Evolutionary conservation across 2,329 filamentous ascomycete species (phyloP).

Genomic region (Fusarium solani-melongenae): DNA sequence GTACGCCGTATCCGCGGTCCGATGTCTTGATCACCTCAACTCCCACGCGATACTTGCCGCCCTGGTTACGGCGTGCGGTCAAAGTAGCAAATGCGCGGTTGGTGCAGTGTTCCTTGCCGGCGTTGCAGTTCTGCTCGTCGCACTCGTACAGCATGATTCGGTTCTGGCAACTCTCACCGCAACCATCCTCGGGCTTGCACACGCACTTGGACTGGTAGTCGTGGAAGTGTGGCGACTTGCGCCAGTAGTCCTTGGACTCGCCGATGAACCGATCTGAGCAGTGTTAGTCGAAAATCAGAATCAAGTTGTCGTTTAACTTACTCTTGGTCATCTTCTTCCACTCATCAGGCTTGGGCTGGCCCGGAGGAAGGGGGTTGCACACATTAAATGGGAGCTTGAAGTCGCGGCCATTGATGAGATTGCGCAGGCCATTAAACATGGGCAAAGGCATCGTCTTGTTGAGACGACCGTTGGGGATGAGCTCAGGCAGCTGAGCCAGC

Average conservation of each 20-base stretch:
- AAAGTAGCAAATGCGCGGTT: slow-evolving; percentile 91
- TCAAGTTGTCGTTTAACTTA: slow-evolving; percentile 54
- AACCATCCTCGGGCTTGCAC: slow-evolving; percentile 81
- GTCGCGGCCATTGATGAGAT: slow-evolving; percentile 78
- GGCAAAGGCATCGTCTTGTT: slow-evolving; percentile 77
- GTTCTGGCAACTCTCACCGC: slow-evolving; percentile 92
- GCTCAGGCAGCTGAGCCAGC: slow-evolving; percentile 59
- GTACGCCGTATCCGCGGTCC: slow-evolving; percentile 90
- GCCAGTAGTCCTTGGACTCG: slow-evolving; percentile 83
- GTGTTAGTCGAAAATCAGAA: slow-evolving; percentile 40
- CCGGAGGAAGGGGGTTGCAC: slow-evolving; percentile 86
- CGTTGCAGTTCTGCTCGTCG: slow-evolving; percentile 86
- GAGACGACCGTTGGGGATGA: slow-evolving; percentile 57
- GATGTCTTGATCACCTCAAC: slow-evolving; percentile 94
- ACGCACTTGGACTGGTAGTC: slow-evolving; percentile 82
- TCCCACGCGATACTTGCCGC: slow-evolving; percentile 89
- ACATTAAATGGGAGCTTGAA: slow-evolving; percentile 92
- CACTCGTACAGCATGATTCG: slow-evolving; percentile 98
- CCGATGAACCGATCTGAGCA: slow-evolving; percentile 86
- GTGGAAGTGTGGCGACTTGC: slow-evolving; percentile 79
- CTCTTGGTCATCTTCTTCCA: slow-evolving; percentile 94
- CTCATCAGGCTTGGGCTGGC: slow-evolving; percentile 90
- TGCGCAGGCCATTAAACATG: slow-evolving; percentile 79
- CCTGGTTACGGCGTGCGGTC: slow-evolving; percentile 77
- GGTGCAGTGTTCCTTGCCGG: slow-evolving; percentile 77